phyloP scores from a whole-genome alignment of 768 basidiomycete genomes.

The Phylloporus sp. region DNA sequence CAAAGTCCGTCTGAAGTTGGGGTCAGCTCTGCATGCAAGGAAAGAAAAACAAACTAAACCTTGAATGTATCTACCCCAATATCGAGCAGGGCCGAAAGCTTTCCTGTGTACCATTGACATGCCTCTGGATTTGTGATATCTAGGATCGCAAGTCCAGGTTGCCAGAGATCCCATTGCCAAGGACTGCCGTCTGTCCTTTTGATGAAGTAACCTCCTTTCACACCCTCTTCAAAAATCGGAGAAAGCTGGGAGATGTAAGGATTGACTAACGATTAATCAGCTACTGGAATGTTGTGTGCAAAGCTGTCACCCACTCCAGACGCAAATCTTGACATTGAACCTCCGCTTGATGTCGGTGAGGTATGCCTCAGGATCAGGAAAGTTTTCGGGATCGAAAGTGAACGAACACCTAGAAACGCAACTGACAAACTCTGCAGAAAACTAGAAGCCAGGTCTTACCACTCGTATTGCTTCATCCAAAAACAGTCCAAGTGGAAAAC shows the following conservation, averaged over 20 bases:
- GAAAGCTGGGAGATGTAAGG: constrained; percentile 69
- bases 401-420: constrained; percentile 57
- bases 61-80: constrained; percentile 50
- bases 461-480: constrained; percentile 71
- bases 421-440: neutral
- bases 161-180: constrained; percentile 73
- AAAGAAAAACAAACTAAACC: constrained; percentile 26
- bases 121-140: constrained; percentile 59
- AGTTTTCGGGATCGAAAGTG: constrained; percentile 71
- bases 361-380: constrained; percentile 67
- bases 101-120: constrained; percentile 42
- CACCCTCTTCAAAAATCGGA: constrained; percentile 64
- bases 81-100: constrained; percentile 40
- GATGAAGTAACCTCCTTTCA: constrained; percentile 64
- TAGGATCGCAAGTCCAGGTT: constrained; percentile 56
- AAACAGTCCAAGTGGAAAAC: constrained; percentile 78
- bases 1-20: constrained; percentile 60
- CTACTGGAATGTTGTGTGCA: neutral
- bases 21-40: neutral
- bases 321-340: constrained; percentile 65
- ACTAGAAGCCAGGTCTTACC: constrained; percentile 32
- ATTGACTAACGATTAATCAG: constrained; percentile 45
- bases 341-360: constrained; percentile 53
- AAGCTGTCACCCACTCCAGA: constrained; percentile 50
- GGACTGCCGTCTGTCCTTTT: constrained; percentile 60